These are phyloP conservation scores for Psophocarpus tetragonolobus DNA, from an alignment of 306 rosid genomes.

Conservation along the genomic window DNA sequence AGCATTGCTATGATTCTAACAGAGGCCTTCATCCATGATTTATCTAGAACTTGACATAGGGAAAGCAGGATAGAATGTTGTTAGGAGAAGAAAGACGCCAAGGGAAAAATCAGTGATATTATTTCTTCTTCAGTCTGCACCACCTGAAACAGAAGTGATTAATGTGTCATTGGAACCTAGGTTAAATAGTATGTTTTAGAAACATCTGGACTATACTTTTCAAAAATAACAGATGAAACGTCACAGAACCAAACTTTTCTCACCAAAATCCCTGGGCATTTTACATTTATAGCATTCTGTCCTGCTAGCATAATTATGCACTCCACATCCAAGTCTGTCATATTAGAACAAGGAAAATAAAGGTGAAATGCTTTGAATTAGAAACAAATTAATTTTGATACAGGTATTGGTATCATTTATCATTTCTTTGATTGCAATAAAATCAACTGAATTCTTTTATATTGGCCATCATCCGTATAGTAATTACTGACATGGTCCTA, in stretches of 20 bases:
- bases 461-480: background rate
- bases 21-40: conserved; percentile 42
- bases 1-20: conserved; percentile 40
- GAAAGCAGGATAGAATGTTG: conserved; percentile 28
- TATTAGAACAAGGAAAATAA: conserved; percentile 25
- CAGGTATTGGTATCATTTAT: background rate
- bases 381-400: conserved; percentile 1
- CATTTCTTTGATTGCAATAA: background rate
- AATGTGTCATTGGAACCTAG: conserved; percentile 37
- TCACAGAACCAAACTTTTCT: conserved; percentile 36
- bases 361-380: conserved; percentile 16
- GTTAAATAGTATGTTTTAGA: conserved; percentile 21
- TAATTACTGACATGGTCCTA: background rate
- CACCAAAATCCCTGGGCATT: conserved; percentile 67
- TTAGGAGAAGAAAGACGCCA: conserved; percentile 36
- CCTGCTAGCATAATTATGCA: conserved; percentile 92
- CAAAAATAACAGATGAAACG: background rate
- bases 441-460: background rate
- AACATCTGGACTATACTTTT: conserved; percentile 14
- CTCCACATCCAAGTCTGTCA: conserved; percentile 79
- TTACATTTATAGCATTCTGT: conserved; percentile 84
- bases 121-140: conserved; percentile 45
- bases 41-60: conserved; percentile 42
- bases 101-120: conserved; percentile 20
- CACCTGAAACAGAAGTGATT: conserved; percentile 46